Conservation (phyloP, 2,329 filamentous ascomycete species). For the Xylariaceae sp. region DNA sequence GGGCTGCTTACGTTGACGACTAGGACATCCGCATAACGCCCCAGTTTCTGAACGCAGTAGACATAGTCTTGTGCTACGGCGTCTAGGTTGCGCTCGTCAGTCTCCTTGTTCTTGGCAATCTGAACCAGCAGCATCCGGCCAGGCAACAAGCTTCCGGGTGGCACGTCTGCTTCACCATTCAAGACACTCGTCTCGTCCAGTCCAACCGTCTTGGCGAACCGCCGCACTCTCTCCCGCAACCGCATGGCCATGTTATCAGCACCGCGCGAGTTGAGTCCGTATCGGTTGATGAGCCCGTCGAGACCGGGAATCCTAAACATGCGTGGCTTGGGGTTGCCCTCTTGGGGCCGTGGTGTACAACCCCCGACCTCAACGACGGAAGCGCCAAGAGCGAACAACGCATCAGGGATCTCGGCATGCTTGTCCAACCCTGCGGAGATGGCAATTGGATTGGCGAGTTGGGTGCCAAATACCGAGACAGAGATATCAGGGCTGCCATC, state of each 20-base stretch:
- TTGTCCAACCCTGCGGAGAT: constrained; percentile 98
- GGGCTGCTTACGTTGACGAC: constrained; percentile 98
- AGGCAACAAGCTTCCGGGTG: constrained; percentile 77
- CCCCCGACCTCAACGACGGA: constrained; percentile 92
- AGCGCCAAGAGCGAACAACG: constrained; percentile 83
- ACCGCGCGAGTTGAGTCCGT: constrained; percentile 91
- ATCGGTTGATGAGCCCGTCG: constrained; percentile 91
- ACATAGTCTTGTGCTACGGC: constrained; percentile 84
- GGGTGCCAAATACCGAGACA: constrained; percentile 74
- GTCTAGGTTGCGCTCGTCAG: constrained; percentile 81
- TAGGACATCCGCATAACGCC: constrained; percentile 90
- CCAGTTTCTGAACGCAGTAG: constrained; percentile 84
- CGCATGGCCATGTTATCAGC: constrained; percentile 85
- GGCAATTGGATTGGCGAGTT: constrained; percentile 83
- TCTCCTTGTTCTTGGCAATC: constrained; percentile 95
- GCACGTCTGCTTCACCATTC: constrained; percentile 77
- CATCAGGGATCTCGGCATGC: constrained; percentile 85
- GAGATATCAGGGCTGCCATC: constrained; percentile 46
- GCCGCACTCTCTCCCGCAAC: constrained; percentile 77
- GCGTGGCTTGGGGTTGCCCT: constrained; percentile 84
- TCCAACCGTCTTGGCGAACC: constrained; percentile 75
- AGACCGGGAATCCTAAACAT: constrained; percentile 86
- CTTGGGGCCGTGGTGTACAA: constrained; percentile 84
- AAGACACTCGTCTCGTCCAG: constrained; percentile 77
- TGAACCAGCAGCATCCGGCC: constrained; percentile 88